These are phyloP conservation scores for Sophora flavescens DNA, from an alignment of 306 rosid genomes.

Conservation along the genomic window DNA sequence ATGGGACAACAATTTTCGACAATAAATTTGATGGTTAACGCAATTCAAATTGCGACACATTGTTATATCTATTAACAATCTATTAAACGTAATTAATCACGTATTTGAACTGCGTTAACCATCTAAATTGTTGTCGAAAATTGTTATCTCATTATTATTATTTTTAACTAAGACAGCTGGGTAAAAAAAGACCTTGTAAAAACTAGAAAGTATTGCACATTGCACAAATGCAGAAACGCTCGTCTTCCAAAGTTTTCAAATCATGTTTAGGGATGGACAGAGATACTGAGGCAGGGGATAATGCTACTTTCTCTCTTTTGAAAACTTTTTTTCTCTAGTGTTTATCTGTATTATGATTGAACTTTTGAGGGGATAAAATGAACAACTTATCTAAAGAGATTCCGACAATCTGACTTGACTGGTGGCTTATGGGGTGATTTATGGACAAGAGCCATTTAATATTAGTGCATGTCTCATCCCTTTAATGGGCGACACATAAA, in stretches of 20 bases:
- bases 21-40: too few species aligned
- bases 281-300: conserved; percentile 35
- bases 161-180: too few species aligned
- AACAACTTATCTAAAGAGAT: conserved; percentile 43
- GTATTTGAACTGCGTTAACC: too few species aligned
- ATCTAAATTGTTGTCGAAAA: too few species aligned
- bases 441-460: conserved; percentile 46
- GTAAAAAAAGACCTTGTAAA: neutral
- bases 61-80: too few species aligned
- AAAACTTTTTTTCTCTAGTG: conserved; percentile 38
- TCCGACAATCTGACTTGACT: conserved; percentile 50
- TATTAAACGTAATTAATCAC: too few species aligned
- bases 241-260: conserved; percentile 44
- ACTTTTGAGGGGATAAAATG: conserved; percentile 42
- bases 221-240: conserved; percentile 24
- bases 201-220: conserved; percentile 37
- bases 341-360: conserved; percentile 39
- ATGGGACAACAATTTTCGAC: too few species aligned
- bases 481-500: conserved; percentile 33
- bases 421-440: conserved; percentile 39
- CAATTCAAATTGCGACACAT: too few species aligned
- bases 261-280: conserved; percentile 45
- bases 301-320: conserved; percentile 36
- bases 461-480: conserved; percentile 46
- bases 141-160: too few species aligned